Base-by-base conservation (phyloP, 441 rosid genomes). In the Melastoma candidum region DNA sequence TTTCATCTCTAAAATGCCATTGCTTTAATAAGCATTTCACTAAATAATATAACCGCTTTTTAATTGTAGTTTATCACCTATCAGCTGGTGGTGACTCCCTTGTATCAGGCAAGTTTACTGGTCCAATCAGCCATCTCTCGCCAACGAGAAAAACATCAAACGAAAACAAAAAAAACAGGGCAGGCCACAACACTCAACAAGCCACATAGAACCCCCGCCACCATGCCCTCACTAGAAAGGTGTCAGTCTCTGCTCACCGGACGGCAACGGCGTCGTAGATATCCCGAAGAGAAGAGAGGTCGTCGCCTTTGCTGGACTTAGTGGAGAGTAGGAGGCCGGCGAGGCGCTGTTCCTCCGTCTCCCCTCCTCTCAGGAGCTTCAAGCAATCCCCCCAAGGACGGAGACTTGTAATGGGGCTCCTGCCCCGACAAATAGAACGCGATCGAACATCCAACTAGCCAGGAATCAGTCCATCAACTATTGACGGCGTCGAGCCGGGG, bases 271-370 rank as follows among this genome's bases (percentile, higher is more conserved):
- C 95, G 1, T 84, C 78, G 63, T 86, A 83, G 12, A 81, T 74
- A 47, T 56, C 69, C 26, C 68, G 79, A 26, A 93, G 78, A 11
- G 93, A 77, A 58, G 17, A 63, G 6, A 70, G 51, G 58, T 89
- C 95, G 51, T 84, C 85, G 63, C 68, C 70, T 46, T 77, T 71
- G 64, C 85, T 81, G 56, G 82, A 77, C 53, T 84, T 93, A 48
- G 98, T 89, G 47, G 89, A 84, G 36, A 93, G 68, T 26, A 88
- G 84, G n/a, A 93, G 63, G 51, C 93, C 98, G 8, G 97, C 96
- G n/a, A 93, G 84, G 26, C 81, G 83, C 49, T 86, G 95, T 80
- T 93, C 97, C 67, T 93, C 98, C 53, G 90, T 75, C 65, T 84
- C 87, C 51, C n/a, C n/a, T n/a, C 96, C 97, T 65, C 67, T 82